phyloP scores from a whole-genome alignment of 169 alveolate genomes.

The Eimeria sp. region DNA sequence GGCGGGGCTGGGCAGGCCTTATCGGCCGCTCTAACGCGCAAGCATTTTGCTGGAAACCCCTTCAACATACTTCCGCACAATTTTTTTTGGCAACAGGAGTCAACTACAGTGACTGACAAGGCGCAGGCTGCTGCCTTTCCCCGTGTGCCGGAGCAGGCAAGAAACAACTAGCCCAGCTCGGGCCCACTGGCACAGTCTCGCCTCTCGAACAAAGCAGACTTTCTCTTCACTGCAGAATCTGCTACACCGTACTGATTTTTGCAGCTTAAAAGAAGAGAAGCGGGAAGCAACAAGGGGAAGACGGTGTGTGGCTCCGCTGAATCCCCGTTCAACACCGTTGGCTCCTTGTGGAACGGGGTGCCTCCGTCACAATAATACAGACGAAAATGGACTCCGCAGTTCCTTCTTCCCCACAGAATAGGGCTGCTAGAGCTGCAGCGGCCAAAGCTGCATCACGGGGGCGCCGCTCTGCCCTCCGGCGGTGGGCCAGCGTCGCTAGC shows the following conservation, averaged over 20 bases:
- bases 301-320: background rate
- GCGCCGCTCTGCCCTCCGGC: constrained; percentile 27
- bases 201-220: background rate
- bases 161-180: background rate
- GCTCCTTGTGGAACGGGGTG: background rate
- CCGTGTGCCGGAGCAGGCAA: background rate
- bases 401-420: background rate
- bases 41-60: background rate
- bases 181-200: constrained; percentile 19
- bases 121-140: background rate
- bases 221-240: background rate
- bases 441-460: constrained; percentile 53
- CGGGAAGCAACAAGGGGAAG: background rate
- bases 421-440: constrained; percentile 49
- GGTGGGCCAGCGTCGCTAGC: constrained; percentile 1
- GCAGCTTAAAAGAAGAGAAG: background rate
- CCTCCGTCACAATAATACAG: background rate
- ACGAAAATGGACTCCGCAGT: background rate
- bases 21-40: background rate
- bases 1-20: constrained; percentile 31
- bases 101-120: constrained; percentile 7
- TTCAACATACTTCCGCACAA: background rate
- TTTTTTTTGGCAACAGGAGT: background rate
- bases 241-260: background rate
- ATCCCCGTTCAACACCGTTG: background rate